Conservation (phyloP, 148 eudicot species). For the Selenicereus undatus region DNA sequence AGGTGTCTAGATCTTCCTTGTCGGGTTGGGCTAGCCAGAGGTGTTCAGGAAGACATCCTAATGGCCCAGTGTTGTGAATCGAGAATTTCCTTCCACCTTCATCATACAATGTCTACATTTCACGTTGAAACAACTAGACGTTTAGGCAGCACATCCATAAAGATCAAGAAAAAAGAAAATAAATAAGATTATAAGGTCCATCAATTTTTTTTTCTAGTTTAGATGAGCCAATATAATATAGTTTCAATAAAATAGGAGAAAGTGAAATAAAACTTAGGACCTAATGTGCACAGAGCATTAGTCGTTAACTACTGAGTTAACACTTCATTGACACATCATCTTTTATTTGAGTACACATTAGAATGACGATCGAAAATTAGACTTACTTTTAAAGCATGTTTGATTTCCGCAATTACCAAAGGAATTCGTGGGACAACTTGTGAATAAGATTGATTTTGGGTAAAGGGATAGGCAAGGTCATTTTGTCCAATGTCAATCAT, state of each 20-base stretch:
- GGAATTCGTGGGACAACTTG: slow-evolving; percentile 72
- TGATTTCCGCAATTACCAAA: slow-evolving; percentile 55
- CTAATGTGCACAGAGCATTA: too few relatives aligned
- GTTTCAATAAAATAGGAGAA: too few relatives aligned
- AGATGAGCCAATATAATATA: too few relatives aligned
- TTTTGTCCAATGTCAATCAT: slow-evolving; percentile 94
- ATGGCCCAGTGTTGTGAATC: slow-evolving; percentile 92
- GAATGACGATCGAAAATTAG: neutral
- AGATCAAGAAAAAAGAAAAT: neutral
- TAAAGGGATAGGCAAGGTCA: slow-evolving; percentile 66
- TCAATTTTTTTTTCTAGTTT: too few relatives aligned
- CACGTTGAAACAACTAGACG: neutral
- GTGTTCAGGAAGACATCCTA: slow-evolving; percentile 87
- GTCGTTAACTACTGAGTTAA: too few relatives aligned
- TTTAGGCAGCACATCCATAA: neutral
- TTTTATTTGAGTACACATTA: too few relatives aligned
- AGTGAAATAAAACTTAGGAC: too few relatives aligned
- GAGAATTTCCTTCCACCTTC: slow-evolving; percentile 81
- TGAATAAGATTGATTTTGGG: slow-evolving; percentile 51
- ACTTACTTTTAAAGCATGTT: slow-evolving; percentile 63
- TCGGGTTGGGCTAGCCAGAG: slow-evolving; percentile 42
- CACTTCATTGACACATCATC: too few relatives aligned
- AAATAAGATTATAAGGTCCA: neutral
- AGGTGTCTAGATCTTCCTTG: slow-evolving; percentile 40
- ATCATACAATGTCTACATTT: slow-evolving; percentile 50